A percentile compares a stretch with the other conserved stretches of the same genome.
Evolutionary conservation across 2,329 filamentous ascomycete species (phyloP).

Genomic region (Aspergillus sp.): DNA sequence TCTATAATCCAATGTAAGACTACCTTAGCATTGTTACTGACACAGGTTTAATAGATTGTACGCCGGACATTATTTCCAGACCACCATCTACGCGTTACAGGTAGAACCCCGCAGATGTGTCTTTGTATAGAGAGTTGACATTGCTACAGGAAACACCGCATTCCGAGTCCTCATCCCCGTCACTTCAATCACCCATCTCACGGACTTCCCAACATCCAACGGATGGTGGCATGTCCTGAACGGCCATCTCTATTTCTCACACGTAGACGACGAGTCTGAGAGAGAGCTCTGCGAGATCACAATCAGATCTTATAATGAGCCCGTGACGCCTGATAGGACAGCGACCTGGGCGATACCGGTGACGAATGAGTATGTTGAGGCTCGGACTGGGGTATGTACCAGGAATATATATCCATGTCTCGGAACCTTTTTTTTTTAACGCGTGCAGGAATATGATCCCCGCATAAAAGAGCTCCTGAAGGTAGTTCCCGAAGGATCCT

Average conservation of each 20-base stretch:
- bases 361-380: background rate
- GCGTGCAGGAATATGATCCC: background rate
- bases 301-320: slow-evolving; percentile 1
- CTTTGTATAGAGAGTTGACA: background rate
- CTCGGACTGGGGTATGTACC: background rate
- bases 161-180: slow-evolving; percentile 4
- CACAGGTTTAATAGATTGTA: background rate
- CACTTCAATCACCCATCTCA: background rate
- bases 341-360: slow-evolving; percentile 2
- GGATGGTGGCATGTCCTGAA: slow-evolving; percentile 1
- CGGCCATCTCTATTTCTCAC: slow-evolving; percentile 3
- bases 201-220: background rate
- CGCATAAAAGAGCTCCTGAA: background rate
- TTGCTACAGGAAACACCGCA: background rate
- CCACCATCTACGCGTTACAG: background rate
- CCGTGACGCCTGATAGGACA: background rate
- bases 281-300: slow-evolving; percentile 4
- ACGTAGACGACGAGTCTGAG: slow-evolving; percentile 4
- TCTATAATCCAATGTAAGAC: too few relatives aligned
- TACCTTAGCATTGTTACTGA: background rate
- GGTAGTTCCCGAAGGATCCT: background rate
- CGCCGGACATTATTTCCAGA: background rate
- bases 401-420: background rate
- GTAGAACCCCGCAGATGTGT: background rate
- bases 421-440: background rate